Conservation (phyloP, 768 basidiomycete genomes). For the Phaffia tasmanica region DNA sequence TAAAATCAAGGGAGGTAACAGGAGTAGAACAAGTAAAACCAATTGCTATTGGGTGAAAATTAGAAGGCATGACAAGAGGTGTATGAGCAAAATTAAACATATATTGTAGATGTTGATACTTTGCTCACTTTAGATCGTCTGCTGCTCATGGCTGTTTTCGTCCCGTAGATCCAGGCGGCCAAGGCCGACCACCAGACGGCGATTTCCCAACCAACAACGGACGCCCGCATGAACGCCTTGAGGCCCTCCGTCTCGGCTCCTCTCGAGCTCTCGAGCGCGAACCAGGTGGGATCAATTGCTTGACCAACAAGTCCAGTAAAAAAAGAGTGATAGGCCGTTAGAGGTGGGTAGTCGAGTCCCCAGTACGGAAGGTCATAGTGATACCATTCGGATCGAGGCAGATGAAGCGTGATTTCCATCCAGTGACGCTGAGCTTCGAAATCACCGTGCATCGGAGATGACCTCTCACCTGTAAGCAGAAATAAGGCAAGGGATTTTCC, state of each 20-base stretch:
- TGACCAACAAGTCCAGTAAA: slow-evolving; percentile 42
- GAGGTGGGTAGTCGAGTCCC: slow-evolving; percentile 89
- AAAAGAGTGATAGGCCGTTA: slow-evolving; percentile 60
- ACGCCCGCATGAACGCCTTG: slow-evolving; percentile 68
- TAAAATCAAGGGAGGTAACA: slow-evolving; percentile 72
- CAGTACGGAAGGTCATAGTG: slow-evolving; percentile 78
- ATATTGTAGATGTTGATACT: not conserved
- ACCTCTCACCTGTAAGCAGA: slow-evolving; percentile 46
- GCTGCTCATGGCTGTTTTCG: slow-evolving; percentile 57
- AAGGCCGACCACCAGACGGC: slow-evolving; percentile 67
- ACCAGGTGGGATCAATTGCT: slow-evolving; percentile 52
- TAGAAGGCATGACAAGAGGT: not conserved
- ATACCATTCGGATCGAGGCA: slow-evolving; percentile 72
- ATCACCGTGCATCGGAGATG: slow-evolving; percentile 79
- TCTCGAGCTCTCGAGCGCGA: slow-evolving; percentile 56
- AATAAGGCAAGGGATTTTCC: slow-evolving; percentile 3
- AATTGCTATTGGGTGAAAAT: slow-evolving; percentile 15
- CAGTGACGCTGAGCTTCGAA: slow-evolving; percentile 91
- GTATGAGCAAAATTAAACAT: not conserved
- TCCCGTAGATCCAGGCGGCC: slow-evolving; percentile 47
- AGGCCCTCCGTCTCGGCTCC: slow-evolving; percentile 58
- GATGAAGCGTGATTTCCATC: slow-evolving; percentile 79
- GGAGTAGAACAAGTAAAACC: slow-evolving; percentile 54
- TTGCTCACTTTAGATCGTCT: slow-evolving; percentile 60
- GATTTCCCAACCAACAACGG: slow-evolving; percentile 58